Base-by-base conservation (phyloP, 495 filamentous ascomycete genomes). In the Penicillium bovifimosum region DNA sequence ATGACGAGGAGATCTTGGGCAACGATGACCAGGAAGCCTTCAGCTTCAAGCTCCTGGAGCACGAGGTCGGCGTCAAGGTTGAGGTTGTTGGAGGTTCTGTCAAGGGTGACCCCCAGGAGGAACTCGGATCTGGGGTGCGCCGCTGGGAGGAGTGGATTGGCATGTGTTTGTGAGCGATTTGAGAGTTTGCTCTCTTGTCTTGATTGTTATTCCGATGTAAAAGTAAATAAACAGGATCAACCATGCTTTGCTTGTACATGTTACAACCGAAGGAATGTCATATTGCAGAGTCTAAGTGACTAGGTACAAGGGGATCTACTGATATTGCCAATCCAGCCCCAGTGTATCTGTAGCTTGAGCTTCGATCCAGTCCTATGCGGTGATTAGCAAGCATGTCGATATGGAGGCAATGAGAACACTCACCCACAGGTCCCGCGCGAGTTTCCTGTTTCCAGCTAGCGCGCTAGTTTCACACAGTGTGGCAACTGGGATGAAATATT, bases 81-180 rank as follows among this genome's bases (percentile, higher is more conserved):
- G 83, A 86, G 32, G 86, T 97, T 18, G 65, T 84, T 20, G 87
- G 90, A 14, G 91, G 91, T 3, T 89, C 84, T 67, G 85, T 90
- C 20, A 66, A 83, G 34, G 86, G 82, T n/a, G 80, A 77, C 27
- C 83, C 86, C 16, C 67, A 72, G 43, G 70, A 68, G 41, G 64
- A 76, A 17, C 41, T 62, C 47, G 83, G 80, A 16, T 77, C 83
- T 13, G 81, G 83, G 14, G 84, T 89, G 5, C 79, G 84, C 47
- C 84, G 79, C 63, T 96, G 91, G 90, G 92, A 90, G 78, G 80
- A 81, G 52, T 98, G 95, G 95, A 82, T 97, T 57, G 86, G 79
- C 10, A 69, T 71, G 55, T 77, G 77, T 50, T 58, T 85, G 50
- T 85, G 60, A 77, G 27, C 8, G 13, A n/a, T n/a, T n/a, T 14